Base-by-base conservation (phyloP, 768 basidiomycete genomes). In the Saitozyma sp. region DNA sequence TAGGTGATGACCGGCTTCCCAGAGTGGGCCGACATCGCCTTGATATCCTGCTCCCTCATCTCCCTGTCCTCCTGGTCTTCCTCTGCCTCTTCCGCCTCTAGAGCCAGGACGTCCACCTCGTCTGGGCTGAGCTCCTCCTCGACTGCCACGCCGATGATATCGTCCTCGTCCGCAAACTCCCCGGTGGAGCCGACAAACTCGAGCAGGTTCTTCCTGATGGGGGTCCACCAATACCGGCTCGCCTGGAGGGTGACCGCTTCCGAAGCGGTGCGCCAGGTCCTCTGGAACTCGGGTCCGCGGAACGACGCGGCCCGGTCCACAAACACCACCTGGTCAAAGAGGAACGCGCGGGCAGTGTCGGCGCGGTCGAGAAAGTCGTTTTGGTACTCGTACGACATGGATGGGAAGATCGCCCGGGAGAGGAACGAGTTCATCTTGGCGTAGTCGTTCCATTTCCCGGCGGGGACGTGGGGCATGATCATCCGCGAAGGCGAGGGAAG, bases 401-500 rank as follows among this genome's bases (percentile, higher is more conserved):
- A 89, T 1, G 93, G 93, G 78, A 95, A 92, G 61, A 86, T 84
- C 39, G 86, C 85, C 53, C 88, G 87, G 29, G 91, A 82, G 52
- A 93, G 85, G 84, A 86, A 91, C 81, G 93, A 86, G 78, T 95
- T 95, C 92, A 96, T 92, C 42, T 83, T 81, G 7, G 93, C 87
- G 65, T 93, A 92, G 79, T 96, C 93, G 17, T 91, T 86, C 92
- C 92, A 96, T 69, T 90, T 87, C 55, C 83, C 84, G 10, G 86
- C 85, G 66, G 88, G 86, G 11, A 89, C 79, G 63, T 88, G 88
- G 50, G 86, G 83, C 80, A 96, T 92, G 68, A 91, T 78, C 67
- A 93, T 81, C 11, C 89, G 88, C 0, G 88, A 85, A 0, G 88
- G 85, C 1, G 88, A 83, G 1, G 90, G 89, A 41, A 96, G 86